These are phyloP conservation scores for Mycena vulgaris DNA, from an alignment of 768 basidiomycete species.

Conservation along the genomic window DNA sequence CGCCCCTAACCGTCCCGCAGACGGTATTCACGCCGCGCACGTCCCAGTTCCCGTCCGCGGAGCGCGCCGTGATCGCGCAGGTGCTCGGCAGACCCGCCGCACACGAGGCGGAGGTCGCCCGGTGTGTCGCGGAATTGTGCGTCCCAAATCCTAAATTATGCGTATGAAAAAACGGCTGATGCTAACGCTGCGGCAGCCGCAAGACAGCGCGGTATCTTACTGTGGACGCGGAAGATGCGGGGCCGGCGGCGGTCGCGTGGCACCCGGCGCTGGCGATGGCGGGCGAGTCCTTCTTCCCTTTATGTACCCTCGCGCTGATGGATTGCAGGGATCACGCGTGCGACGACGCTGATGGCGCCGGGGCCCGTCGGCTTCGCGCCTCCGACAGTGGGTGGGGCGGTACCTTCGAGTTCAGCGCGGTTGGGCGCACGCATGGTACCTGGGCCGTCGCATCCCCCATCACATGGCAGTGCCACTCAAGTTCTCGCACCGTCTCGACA, in stretches of 20 bases:
- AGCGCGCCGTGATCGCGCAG: constrained; percentile 65
- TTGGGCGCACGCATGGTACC: neutral
- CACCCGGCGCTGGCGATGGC: constrained; percentile 29
- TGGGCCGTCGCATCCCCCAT: neutral
- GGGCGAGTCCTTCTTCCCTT: constrained; percentile 1
- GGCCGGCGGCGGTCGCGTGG: constrained; percentile 22
- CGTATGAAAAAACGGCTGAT: neutral
- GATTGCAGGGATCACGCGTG: neutral
- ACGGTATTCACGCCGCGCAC: constrained; percentile 60
- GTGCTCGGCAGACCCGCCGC: constrained; percentile 66
- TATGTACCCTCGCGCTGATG: neutral
- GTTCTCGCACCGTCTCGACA: constrained; percentile 8
- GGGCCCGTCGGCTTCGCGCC: neutral
- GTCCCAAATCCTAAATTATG: constrained; percentile 46
- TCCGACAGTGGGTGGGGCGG: neutral
- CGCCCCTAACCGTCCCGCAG: constrained; percentile 39
- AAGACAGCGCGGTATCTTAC: constrained; percentile 42
- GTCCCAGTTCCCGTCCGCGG: constrained; percentile 58
- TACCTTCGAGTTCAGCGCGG: neutral
- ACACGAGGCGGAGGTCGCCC: constrained; percentile 58
- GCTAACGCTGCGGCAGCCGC: constrained; percentile 44
- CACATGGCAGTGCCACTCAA: constrained; percentile 3
- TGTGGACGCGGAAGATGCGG: constrained; percentile 28
- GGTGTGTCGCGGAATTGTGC: constrained; percentile 65
- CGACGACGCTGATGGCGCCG: constrained; percentile 23